Base-by-base conservation (phyloP, 2,329 filamentous ascomycete species). In the Fragosphaeria purpurea region DNA sequence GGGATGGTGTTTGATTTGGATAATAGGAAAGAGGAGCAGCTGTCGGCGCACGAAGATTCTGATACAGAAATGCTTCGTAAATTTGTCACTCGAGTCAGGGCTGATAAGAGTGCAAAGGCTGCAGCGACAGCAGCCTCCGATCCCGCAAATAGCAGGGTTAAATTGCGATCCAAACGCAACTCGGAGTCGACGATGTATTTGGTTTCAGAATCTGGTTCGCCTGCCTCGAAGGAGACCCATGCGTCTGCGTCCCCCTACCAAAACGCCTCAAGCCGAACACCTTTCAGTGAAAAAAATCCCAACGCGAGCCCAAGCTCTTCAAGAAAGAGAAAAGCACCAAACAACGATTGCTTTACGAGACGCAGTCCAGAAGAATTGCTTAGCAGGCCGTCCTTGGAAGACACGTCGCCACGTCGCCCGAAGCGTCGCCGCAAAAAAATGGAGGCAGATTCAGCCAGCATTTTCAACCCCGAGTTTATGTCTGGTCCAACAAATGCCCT, bases 281-380 rank as follows among this genome's bases (percentile, higher is more conserved):
- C 67, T 11, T 60, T 70, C 11, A 61, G 61, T 32, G 55, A 58
- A 12, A 67, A 62, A 58, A 66, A 67, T 46, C 51, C 57, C 33
- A 70, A 70, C 60, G 55, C 55, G 51, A 68, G 65, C 51, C 66
- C 66, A 7, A 68, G 64, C 54, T 66, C 65, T 7, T 55, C 54
- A 30, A 70, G 68, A 59, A 68, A 69, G 58, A 60, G 66, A 33
- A 68, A 68, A 58, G 60, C 59, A 10, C 40, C 50, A 33, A 52
- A 31, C 2, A 13, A 45, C 43, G 47, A 48, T 13, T 31, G 39
- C 11, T 11, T 31, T 1, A 53, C 47, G 7, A 47, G 13, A n/a
- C 11, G 30, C 3, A 32, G 43, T 5, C 45, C 47, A 12, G 40
- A 10, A 4, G 58, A 55, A 32, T 52, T 55, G 41, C 58, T 60